These are phyloP conservation scores for Skeletonema menzelii DNA, from an alignment of 108 stramenopile genomes.

Conservation along the genomic window DNA sequence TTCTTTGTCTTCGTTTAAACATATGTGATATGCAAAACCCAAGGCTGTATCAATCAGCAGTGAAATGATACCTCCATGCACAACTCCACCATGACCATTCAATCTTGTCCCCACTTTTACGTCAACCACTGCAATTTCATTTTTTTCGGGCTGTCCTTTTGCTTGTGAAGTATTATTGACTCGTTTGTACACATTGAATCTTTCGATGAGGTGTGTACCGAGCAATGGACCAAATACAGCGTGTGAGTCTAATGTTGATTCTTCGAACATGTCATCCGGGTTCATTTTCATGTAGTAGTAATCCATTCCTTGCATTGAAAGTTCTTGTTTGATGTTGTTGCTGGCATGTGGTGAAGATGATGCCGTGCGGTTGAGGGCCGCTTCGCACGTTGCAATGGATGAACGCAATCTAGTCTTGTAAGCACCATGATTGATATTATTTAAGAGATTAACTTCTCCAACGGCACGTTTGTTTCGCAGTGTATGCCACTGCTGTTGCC, in stretches of 20 bases:
- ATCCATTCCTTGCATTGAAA: background rate
- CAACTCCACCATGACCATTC: conserved; percentile 38
- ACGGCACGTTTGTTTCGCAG: too few species aligned
- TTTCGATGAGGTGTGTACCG: conserved; percentile 35
- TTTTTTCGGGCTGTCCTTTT: background rate
- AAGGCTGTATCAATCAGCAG: conserved; percentile 38
- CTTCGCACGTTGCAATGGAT: background rate
- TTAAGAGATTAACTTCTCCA: too few species aligned
- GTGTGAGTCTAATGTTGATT: conserved; percentile 25
- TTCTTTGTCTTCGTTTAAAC: conserved; percentile 10
- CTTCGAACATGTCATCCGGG: conserved; percentile 6
- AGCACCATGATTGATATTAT: too few species aligned
- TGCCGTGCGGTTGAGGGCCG: background rate
- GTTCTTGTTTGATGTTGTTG: background rate
- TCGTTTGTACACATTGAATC: conserved; percentile 34
- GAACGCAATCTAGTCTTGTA: background rate
- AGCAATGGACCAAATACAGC: conserved; percentile 31
- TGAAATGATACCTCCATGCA: conserved; percentile 49
- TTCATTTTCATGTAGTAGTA: conserved; percentile 23
- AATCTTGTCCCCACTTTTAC: conserved; percentile 19
- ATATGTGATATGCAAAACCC: conserved; percentile 31
- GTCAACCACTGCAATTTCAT: conserved; percentile 30
- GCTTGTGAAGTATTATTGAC: background rate
- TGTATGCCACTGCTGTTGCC: background rate
- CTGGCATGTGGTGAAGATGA: background rate